These are phyloP conservation scores for Podospora conica DNA, from an alignment of 495 filamentous ascomycete species.

Conservation along the genomic window DNA sequence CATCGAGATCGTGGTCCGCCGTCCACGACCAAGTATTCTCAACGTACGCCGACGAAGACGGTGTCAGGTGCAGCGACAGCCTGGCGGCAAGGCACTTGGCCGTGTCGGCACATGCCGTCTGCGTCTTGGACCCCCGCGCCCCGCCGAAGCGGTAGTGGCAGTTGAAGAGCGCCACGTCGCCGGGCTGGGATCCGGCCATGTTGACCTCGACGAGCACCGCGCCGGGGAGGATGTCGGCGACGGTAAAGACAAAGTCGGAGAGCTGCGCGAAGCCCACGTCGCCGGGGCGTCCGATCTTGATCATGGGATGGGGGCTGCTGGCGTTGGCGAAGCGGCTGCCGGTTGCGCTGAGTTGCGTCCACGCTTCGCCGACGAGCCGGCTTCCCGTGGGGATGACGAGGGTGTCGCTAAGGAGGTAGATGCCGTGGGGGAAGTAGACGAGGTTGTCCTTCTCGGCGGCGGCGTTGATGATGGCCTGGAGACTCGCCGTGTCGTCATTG, in stretches of 20 bases:
- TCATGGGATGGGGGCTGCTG: slow-evolving; percentile 44
- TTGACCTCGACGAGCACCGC: slow-evolving; percentile 50
- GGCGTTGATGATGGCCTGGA: slow-evolving; percentile 47
- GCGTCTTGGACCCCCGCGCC: slow-evolving; percentile 33
- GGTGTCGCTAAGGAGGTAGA: slow-evolving; percentile 54
- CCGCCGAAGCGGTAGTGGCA: slow-evolving; percentile 53
- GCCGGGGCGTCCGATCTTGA: slow-evolving; percentile 47
- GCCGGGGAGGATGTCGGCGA: slow-evolving; percentile 38
- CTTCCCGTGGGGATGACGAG: slow-evolving; percentile 49
- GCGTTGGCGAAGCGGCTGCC: slow-evolving; percentile 42
- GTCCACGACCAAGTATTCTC: slow-evolving; percentile 82
- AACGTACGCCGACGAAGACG: slow-evolving; percentile 54
- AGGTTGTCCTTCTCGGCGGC: slow-evolving; percentile 42
- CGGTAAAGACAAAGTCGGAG: slow-evolving; percentile 44
- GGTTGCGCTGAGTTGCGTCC: slow-evolving; percentile 10
- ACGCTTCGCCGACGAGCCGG: slow-evolving; percentile 41
- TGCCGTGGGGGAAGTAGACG: slow-evolving; percentile 55
- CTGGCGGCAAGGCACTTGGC: slow-evolving; percentile 54
- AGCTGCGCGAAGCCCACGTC: slow-evolving; percentile 52
- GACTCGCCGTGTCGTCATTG: slow-evolving; percentile 28
- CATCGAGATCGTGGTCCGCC: slow-evolving; percentile 72
- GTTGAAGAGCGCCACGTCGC: slow-evolving; percentile 56
- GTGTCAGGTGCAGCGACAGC: slow-evolving; percentile 61
- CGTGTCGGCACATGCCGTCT: slow-evolving; percentile 30
- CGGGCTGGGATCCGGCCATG: slow-evolving; percentile 45